Percentiles rank a stretch among this genome's conserved stretches.
Evolutionary conservation across 1,284 basidiomycete genomes (phyloP).

Genomic region (Ustilago xerochloae): DNA sequence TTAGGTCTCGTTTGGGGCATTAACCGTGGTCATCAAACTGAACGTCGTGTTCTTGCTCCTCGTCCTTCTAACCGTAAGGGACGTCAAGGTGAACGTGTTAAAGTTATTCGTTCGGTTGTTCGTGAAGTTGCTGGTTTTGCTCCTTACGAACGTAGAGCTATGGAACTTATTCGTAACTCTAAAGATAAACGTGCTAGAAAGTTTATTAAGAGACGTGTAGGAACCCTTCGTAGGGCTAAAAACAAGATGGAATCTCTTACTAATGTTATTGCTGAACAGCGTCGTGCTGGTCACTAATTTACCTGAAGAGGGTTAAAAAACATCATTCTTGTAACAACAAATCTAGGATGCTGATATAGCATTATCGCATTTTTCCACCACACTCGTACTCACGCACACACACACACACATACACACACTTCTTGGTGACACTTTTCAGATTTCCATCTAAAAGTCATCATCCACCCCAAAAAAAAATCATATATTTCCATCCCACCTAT

Average conservation of each 20-base stretch:
- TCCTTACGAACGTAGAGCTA: conserved; percentile 96
- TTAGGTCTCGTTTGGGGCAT: conserved; percentile 88
- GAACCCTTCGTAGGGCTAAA: conserved; percentile 67
- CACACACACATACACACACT: no score
- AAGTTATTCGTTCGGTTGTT: conserved; percentile 61
- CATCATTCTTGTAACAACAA: no score
- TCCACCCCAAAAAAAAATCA: no score
- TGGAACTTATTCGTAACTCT: conserved; percentile 99
- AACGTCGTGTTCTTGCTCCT: conserved; percentile 80
- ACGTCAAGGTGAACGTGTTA: conserved; percentile 74
- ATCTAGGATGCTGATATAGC: no score
- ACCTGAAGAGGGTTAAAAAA: no score
- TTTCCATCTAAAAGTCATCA: no score
- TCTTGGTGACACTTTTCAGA: no score
- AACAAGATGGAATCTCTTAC: conserved; percentile 66
- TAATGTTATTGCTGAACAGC: conserved; percentile 66
- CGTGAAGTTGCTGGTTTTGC: conserved; percentile 84
- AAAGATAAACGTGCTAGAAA: conserved; percentile 74
- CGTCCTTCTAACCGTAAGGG: conserved; percentile 95
- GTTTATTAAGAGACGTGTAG: conserved; percentile 67
- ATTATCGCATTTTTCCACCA: no score
- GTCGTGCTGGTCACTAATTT: conserved; percentile 64
- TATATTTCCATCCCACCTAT: no score
- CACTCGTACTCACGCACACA: no score
- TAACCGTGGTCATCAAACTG: conserved; percentile 94